Evolutionary conservation across 306 rosid genomes (phyloP).

Genomic region (Pterocarpus santalinus): DNA sequence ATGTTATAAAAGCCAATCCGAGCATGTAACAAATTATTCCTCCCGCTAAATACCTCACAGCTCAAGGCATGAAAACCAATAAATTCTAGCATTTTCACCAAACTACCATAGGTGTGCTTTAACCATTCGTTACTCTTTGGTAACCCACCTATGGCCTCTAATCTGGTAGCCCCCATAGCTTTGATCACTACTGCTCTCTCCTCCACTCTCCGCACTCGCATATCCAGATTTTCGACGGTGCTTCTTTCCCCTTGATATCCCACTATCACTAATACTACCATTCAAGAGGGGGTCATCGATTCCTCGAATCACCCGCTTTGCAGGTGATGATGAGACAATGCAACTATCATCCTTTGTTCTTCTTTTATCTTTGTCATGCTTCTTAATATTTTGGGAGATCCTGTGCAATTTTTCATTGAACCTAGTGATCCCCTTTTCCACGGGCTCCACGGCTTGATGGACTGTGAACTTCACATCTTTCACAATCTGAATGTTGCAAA

Average conservation of each 20-base stretch:
- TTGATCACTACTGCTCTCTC: constrained; percentile 94
- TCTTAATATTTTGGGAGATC: constrained; percentile 92
- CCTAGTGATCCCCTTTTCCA: constrained; percentile 91
- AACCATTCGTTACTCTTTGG: constrained; percentile 72
- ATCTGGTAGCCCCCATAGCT: constrained; percentile 79
- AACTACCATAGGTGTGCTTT: constrained; percentile 28
- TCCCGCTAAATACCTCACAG: constrained; percentile 29
- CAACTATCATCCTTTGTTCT: constrained; percentile 90
- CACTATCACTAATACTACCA: constrained; percentile 91
- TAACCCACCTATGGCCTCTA: constrained; percentile 91
- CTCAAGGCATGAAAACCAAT: constrained; percentile 8
- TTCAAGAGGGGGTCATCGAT: constrained; percentile 92
- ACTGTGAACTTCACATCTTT: constrained; percentile 93
- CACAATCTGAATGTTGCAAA: constrained; percentile 72
- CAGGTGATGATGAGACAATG: constrained; percentile 60
- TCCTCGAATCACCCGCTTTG: constrained; percentile 85
- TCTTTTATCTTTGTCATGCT: constrained; percentile 80
- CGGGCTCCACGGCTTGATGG: constrained; percentile 93
- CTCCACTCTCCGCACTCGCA: constrained; percentile 93
- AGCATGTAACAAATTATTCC: constrained; percentile 39
- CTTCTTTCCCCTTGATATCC: constrained; percentile 74
- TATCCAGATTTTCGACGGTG: constrained; percentile 81
- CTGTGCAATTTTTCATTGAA: constrained; percentile 81
- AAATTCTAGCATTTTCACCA: constrained; percentile 16
- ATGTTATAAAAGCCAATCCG: constrained; percentile 41